These are phyloP conservation scores for Mucor plumbeus DNA, from an alignment of 371 early-diverging fungal species.

Conservation along the genomic window DNA sequence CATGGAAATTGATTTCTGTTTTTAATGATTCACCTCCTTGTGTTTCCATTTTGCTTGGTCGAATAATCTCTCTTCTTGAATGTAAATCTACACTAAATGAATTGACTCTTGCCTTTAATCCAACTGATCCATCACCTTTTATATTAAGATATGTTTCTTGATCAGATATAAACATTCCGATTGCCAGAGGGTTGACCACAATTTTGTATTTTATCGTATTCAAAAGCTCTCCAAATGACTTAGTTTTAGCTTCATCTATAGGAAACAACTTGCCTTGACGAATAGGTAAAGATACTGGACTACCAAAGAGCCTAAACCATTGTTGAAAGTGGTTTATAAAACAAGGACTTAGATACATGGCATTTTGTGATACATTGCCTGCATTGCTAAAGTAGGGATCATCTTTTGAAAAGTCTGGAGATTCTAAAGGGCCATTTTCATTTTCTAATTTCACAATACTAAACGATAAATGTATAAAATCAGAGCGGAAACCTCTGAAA, in stretches of 20 bases:
- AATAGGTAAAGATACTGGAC: conserved; percentile 49
- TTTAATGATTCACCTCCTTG: conserved; percentile 20
- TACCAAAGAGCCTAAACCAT: conserved; percentile 52
- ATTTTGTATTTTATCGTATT: conserved; percentile 50
- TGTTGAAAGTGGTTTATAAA: conserved; percentile 46
- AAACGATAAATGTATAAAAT: conserved; percentile 64
- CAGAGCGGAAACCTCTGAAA: conserved; percentile 70
- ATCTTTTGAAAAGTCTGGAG: not conserved
- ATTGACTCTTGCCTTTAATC: conserved; percentile 36
- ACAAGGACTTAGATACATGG: conserved; percentile 52
- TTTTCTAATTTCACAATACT: conserved; percentile 43
- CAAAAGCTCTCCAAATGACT: conserved; percentile 47
- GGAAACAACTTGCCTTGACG: conserved; percentile 47
- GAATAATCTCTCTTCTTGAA: conserved; percentile 25
- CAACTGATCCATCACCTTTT: conserved; percentile 28
- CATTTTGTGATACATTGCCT: conserved; percentile 30
- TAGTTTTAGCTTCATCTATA: conserved; percentile 28
- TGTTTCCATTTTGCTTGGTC: not conserved
- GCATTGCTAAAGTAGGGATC: not conserved
- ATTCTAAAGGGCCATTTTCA: not conserved
- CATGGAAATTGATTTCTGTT: conserved; percentile 29
- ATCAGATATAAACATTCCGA: conserved; percentile 50
- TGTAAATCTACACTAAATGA: conserved; percentile 41
- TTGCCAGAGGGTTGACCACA: conserved; percentile 39
- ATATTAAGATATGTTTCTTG: conserved; percentile 26